These are phyloP conservation scores for Yarrowia divulgata DNA, from an alignment of 805 yeast species.

Conservation along the genomic window DNA sequence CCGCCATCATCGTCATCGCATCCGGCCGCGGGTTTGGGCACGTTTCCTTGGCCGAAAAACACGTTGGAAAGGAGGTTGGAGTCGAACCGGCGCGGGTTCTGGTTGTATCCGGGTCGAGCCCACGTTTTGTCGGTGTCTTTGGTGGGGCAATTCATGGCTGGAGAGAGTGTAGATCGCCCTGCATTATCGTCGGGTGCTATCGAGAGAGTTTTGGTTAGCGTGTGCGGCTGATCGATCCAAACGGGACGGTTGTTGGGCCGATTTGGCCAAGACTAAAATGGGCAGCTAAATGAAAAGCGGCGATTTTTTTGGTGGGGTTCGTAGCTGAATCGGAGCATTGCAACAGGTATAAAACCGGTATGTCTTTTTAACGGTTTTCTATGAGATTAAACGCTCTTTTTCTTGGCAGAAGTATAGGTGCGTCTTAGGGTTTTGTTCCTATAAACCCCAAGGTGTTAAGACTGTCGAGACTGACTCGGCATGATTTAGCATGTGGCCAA, in stretches of 20 bases:
- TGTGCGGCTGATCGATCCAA: neutral
- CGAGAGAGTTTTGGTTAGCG: neutral
- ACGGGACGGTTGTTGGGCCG: neutral
- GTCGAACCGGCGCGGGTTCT: slow-evolving; percentile 20
- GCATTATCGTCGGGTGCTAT: slow-evolving; percentile 3
- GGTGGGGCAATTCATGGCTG: slow-evolving; percentile 25
- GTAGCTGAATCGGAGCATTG: no score
- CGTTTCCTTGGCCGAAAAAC: slow-evolving; percentile 23
- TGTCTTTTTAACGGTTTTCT: no score
- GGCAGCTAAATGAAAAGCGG: no score
- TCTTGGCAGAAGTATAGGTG: slow-evolving; percentile 6
- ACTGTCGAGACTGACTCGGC: no score
- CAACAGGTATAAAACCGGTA: no score
- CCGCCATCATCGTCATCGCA: slow-evolving; percentile 3
- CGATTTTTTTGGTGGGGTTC: no score
- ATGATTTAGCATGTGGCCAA: no score
- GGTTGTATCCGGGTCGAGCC: slow-evolving; percentile 34
- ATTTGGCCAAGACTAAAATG: no score
- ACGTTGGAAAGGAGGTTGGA: slow-evolving; percentile 21
- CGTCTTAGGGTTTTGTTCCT: neutral
- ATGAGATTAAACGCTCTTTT: slow-evolving; percentile 23
- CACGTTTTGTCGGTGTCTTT: slow-evolving; percentile 34
- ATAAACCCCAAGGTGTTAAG: no score
- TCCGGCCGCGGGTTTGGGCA: neutral
- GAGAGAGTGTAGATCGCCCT: slow-evolving; percentile 3